These are phyloP conservation scores for Aspergillus asperescens DNA, from an alignment of 495 filamentous ascomycete species.

Conservation along the genomic window DNA sequence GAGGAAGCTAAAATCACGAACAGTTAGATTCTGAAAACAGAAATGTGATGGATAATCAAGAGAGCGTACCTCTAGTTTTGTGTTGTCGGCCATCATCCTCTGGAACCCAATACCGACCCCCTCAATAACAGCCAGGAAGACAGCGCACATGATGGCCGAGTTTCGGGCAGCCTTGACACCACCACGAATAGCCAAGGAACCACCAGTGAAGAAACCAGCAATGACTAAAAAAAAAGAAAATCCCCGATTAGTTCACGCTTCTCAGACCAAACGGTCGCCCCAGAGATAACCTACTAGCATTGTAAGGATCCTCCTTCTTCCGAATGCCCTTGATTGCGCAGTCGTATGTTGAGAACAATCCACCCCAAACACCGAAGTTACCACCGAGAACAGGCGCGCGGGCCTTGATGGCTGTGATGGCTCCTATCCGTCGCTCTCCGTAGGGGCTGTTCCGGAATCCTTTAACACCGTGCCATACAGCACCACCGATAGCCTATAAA, in stretches of 20 bases:
- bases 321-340: conserved; percentile 95
- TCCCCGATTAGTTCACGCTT: conserved; percentile 8
- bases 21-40: conserved; percentile 1
- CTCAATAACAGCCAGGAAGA: conserved; percentile 91
- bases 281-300: conserved; percentile 62
- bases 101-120: conserved; percentile 97
- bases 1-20: conserved; percentile 33
- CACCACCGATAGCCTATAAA: conserved; percentile 66
- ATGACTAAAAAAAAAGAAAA: conserved; percentile 58
- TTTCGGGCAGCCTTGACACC: conserved; percentile 85
- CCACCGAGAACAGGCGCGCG: conserved; percentile 92
- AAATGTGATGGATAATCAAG: not conserved
- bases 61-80: conserved; percentile 65
- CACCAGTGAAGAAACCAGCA: conserved; percentile 95
- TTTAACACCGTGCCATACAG: conserved; percentile 97
- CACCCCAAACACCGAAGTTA: conserved; percentile 98
- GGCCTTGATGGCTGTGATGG: conserved; percentile 94
- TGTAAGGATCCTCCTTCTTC: conserved; percentile 96
- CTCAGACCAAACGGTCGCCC: not conserved
- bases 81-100: conserved; percentile 90
- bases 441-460: conserved; percentile 85
- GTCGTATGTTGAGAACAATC: conserved; percentile 89
- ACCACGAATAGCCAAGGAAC: conserved; percentile 82
- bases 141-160: conserved; percentile 90
- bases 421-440: conserved; percentile 92